phyloP scores from a whole-genome alignment of 1,139 yeast genomes.

The Meyerozyma carpophila region DNA sequence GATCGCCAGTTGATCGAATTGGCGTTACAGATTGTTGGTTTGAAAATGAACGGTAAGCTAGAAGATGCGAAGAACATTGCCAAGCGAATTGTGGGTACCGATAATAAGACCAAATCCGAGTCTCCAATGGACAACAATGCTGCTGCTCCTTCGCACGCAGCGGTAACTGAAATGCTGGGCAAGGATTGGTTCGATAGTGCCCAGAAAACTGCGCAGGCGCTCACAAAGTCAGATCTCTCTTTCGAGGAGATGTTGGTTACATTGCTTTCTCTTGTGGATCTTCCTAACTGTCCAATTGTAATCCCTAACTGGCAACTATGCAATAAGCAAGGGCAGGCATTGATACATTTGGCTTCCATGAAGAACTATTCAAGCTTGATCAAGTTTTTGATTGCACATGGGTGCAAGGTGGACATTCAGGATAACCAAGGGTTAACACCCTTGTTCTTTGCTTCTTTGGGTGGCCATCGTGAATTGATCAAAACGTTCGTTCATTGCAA shows the following conservation, averaged over 20 bases:
- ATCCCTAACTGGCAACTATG: constrained; percentile 78
- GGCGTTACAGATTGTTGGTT: constrained; percentile 89
- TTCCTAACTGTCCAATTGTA: constrained; percentile 56
- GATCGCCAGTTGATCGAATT: constrained; percentile 88
- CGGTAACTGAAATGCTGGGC: constrained; percentile 1
- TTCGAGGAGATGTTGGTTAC: constrained; percentile 58
- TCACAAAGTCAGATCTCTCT: constrained; percentile 40
- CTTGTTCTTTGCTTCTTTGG: constrained; percentile 75
- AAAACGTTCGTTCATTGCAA: constrained; percentile 54
- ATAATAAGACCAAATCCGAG: constrained; percentile 13
- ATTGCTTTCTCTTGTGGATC: constrained; percentile 59
- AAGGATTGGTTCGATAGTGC: constrained; percentile 46
- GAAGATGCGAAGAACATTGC: constrained; percentile 93
- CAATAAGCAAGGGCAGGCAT: constrained; percentile 77
- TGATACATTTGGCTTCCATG: constrained; percentile 77
- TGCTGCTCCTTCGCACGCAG: constrained; percentile 4
- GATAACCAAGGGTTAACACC: constrained; percentile 86
- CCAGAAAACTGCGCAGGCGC: constrained; percentile 43
- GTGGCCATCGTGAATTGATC: constrained; percentile 64
- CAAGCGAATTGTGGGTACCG: constrained; percentile 72
- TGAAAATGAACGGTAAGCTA: constrained; percentile 88
- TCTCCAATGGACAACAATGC: constrained; percentile 7
- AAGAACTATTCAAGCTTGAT: constrained; percentile 64
- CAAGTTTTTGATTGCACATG: constrained; percentile 63
- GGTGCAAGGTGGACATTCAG: constrained; percentile 70